Evolutionary conservation across 2,329 filamentous ascomycete species (phyloP).

Genomic region (Ustulina deusta): DNA sequence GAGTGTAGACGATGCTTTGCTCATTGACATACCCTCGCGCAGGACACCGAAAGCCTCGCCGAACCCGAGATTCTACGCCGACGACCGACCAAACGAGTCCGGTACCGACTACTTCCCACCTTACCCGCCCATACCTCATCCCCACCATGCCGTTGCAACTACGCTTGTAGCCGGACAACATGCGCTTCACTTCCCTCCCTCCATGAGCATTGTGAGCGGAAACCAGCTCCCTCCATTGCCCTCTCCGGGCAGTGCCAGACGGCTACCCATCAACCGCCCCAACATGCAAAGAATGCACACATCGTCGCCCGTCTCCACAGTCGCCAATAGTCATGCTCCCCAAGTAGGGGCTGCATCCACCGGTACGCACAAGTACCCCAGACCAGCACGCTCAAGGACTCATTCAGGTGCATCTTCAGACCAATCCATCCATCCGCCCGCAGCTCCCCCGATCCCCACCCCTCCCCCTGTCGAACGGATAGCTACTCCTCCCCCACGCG

Average conservation of each 20-base stretch:
- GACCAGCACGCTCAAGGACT: slow-evolving; percentile 65
- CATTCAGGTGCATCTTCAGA: slow-evolving; percentile 70
- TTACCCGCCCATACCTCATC: slow-evolving; percentile 46
- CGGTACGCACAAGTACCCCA: slow-evolving; percentile 57
- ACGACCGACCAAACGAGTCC: slow-evolving; percentile 52
- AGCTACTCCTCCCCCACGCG: slow-evolving; percentile 62
- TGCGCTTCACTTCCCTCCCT: slow-evolving; percentile 61
- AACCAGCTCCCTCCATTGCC: slow-evolving; percentile 84
- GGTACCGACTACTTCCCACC: slow-evolving; percentile 53
- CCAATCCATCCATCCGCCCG: slow-evolving; percentile 58
- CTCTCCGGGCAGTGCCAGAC: slow-evolving; percentile 77
- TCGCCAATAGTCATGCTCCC: slow-evolving; percentile 58
- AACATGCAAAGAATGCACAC: slow-evolving; percentile 77
- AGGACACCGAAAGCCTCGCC: slow-evolving; percentile 87
- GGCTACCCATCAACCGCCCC: slow-evolving; percentile 55
- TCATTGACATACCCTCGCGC: slow-evolving; percentile 86
- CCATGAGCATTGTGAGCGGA: slow-evolving; percentile 84
- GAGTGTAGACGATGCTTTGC: slow-evolving; percentile 85
- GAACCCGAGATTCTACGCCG: slow-evolving; percentile 50
- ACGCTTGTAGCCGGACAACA: slow-evolving; percentile 44
- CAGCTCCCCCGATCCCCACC: slow-evolving; percentile 64
- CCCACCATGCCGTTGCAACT: slow-evolving; percentile 48
- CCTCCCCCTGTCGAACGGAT: slow-evolving; percentile 67
- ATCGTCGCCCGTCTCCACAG: slow-evolving; percentile 75
- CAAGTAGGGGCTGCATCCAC: slow-evolving; percentile 53